Evolutionary conservation across 1,139 yeast genomes (phyloP).

Genomic region (Pichiaceae sp.): DNA sequence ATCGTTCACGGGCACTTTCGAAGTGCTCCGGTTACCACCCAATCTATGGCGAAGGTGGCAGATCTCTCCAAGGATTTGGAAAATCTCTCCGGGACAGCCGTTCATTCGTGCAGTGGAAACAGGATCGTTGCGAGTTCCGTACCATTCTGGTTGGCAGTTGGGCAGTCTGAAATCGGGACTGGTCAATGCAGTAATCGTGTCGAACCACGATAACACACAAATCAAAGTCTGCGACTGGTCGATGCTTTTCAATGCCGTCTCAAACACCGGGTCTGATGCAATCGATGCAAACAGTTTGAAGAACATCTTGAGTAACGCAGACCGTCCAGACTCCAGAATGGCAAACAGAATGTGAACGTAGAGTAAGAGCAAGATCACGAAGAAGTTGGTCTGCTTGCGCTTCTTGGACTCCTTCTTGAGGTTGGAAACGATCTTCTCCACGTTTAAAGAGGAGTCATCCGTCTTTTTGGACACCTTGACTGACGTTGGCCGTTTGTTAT

Average conservation of each 20-base stretch:
- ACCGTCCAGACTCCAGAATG: slow-evolving; percentile 43
- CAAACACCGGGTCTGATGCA: slow-evolving; percentile 31
- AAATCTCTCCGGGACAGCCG: slow-evolving; percentile 53
- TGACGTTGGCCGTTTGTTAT: neutral
- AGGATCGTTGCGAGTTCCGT: slow-evolving; percentile 32
- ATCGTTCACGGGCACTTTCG: slow-evolving; percentile 5
- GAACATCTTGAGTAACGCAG: slow-evolving; percentile 39
- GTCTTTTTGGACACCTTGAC: neutral
- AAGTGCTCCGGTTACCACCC: slow-evolving; percentile 9
- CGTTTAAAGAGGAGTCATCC: slow-evolving; percentile 16
- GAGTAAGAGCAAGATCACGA: slow-evolving; percentile 40
- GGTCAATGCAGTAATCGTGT: slow-evolving; percentile 44
- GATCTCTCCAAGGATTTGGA: slow-evolving; percentile 34
- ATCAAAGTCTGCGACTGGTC: slow-evolving; percentile 38
- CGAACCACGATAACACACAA: slow-evolving; percentile 48
- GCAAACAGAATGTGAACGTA: slow-evolving; percentile 45
- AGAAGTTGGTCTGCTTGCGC: slow-evolving; percentile 30
- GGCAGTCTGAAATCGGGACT: slow-evolving; percentile 48
- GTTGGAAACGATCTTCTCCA: slow-evolving; percentile 25
- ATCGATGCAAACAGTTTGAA: slow-evolving; percentile 41
- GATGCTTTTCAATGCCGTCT: slow-evolving; percentile 29
- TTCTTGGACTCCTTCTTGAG: slow-evolving; percentile 27
- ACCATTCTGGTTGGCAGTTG: slow-evolving; percentile 42
- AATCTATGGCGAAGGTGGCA: slow-evolving; percentile 32
- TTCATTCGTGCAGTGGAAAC: slow-evolving; percentile 42